Base-by-base conservation (phyloP, 148 eudicot species). In the Rhododendron henanense region DNA sequence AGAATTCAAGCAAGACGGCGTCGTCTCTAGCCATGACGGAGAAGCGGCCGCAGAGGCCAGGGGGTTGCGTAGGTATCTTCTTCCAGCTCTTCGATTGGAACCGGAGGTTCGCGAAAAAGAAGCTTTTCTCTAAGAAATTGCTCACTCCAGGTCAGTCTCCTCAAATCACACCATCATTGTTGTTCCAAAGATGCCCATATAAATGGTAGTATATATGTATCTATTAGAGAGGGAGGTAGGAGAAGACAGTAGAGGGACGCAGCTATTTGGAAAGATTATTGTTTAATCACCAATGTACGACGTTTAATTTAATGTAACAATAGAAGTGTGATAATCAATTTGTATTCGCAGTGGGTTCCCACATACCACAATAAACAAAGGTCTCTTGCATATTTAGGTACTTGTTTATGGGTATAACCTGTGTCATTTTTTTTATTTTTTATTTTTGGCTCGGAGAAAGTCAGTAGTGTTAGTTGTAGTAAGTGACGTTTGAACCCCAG, bases 31-130 rank as follows among this genome's bases (percentile, higher is more conserved):
- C 97, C 21, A 84, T 95, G n/a, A 83, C 89, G 18, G 98, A 95
- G 92, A 95, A 91, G 85, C 92, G 88, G 86, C 81, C 91, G 84
- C 94, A 89, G 3, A 93, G 87, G 81, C 89, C 95, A 15, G 99
- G 98, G 61, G 98, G 98, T n/a, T 95, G 98, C 87, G 96, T 92
- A 9, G 98, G 99, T 15, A 92, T 97, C 80, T 95, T 97, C 89
- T 94, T 93, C 75, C 95, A 97, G 89, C 94, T 97, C 44, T 95
- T 97, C 85, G 95, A 97, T 89, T 97, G 99, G 99, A 97, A 95
- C 88, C 85, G 95, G 84, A 95, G 98, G 59, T 91, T 95, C 55
- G 91, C 96, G 41, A 95, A 94, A 91, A 97, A 94, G 93, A 97
- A 92, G 93, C 88, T 97, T 50, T 94, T 95, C 91, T 91, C 98